Evolutionary conservation across 2,329 filamentous ascomycete species (phyloP).

Genomic region (Alternaria ethzedia): DNA sequence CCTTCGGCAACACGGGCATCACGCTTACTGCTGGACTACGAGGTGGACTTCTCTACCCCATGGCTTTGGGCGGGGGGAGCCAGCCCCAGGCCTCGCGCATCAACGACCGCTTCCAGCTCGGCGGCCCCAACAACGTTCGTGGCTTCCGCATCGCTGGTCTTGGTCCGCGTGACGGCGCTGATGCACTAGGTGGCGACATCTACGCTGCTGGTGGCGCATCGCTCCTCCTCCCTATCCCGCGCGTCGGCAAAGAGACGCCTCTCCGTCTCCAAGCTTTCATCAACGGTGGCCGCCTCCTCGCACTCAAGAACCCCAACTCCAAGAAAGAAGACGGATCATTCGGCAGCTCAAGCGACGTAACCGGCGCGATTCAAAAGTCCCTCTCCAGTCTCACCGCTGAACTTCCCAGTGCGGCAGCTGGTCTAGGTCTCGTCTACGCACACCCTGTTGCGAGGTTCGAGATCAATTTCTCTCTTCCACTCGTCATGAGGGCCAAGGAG

Average conservation of each 20-base stretch:
- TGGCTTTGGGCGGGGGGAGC: slow-evolving; percentile 66
- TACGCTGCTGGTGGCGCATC: slow-evolving; percentile 90
- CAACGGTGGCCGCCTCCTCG: slow-evolving; percentile 85
- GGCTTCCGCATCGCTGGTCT: slow-evolving; percentile 91
- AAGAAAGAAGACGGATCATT: slow-evolving; percentile 52
- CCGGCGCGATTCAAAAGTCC: slow-evolving; percentile 65
- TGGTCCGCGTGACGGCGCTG: slow-evolving; percentile 82
- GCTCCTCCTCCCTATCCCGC: slow-evolving; percentile 82
- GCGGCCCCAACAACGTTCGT: slow-evolving; percentile 91
- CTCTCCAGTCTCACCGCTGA: slow-evolving; percentile 74
- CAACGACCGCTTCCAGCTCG: slow-evolving; percentile 94
- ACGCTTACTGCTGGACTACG: slow-evolving; percentile 84
- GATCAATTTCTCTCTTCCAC: slow-evolving; percentile 89
- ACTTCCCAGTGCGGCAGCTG: slow-evolving; percentile 83
- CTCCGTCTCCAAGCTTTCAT: slow-evolving; percentile 88
- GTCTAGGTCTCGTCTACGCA: slow-evolving; percentile 90
- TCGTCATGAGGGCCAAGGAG: slow-evolving; percentile 82
- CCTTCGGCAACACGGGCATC: slow-evolving; percentile 77
- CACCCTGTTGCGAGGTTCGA: slow-evolving; percentile 94
- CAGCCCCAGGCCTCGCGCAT: slow-evolving; percentile 74
- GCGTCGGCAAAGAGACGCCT: slow-evolving; percentile 80
- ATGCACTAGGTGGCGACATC: slow-evolving; percentile 89
- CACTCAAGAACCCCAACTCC: slow-evolving; percentile 65
- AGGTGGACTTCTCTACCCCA: slow-evolving; percentile 81
- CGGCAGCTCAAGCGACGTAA: slow-evolving; percentile 57